Evolutionary conservation across 148 eudicot species (phyloP).

Genomic region (Chenopodium suecicum): DNA sequence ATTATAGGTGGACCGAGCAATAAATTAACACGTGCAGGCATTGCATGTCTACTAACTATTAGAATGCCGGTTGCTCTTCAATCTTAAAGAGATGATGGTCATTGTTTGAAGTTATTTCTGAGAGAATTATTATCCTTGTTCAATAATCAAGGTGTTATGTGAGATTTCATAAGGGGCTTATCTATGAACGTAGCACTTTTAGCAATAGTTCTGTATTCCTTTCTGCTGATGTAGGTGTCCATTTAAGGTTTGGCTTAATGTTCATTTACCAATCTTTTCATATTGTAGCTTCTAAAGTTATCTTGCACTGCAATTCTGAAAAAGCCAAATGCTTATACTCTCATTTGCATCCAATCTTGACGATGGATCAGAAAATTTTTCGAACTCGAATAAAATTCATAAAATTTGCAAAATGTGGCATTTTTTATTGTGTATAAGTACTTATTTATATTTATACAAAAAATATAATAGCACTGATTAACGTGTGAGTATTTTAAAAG

Average conservation of each 20-base stretch:
- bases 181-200: neutral
- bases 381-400: too few species aligned
- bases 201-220: neutral
- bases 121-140: neutral
- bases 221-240: neutral
- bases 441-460: too few species aligned
- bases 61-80: neutral
- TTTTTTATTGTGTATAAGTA: too few species aligned
- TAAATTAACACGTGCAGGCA: neutral
- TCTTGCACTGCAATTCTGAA: too few species aligned
- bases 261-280: too few species aligned
- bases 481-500: too few species aligned
- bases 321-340: too few species aligned
- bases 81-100: neutral
- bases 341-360: too few species aligned
- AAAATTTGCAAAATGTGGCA: too few species aligned
- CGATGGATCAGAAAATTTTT: too few species aligned
- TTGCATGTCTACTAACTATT: neutral
- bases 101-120: neutral
- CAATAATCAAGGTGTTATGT: neutral
- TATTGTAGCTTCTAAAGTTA: too few species aligned
- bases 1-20: constrained; percentile 1
- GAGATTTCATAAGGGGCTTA: neutral
- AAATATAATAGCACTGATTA: too few species aligned
- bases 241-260: neutral